Conservation (phyloP, 768 basidiomycete genomes). For the Tylopilus felleus region DNA sequence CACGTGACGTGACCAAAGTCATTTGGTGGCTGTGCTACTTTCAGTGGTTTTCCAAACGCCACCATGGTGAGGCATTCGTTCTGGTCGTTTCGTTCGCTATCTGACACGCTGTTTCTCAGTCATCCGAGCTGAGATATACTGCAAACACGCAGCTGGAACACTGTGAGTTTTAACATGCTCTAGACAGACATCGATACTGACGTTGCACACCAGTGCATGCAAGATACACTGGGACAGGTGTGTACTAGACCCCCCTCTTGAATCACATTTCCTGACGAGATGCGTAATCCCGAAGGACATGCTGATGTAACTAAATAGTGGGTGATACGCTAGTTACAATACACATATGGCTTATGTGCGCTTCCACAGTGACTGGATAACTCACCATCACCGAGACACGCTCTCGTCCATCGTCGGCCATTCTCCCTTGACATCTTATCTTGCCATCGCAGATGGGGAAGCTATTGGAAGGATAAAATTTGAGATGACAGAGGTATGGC, state of each 20-base stretch:
- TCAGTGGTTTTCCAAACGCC: conserved; percentile 1
- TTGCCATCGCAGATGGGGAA: conserved; percentile 93
- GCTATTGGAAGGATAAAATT: conserved; percentile 85
- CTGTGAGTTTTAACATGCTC: conserved; percentile 48
- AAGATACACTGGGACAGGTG: conserved; percentile 93
- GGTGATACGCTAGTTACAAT: conserved; percentile 29
- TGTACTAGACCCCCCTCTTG: conserved; percentile 26
- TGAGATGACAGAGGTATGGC: conserved; percentile 88
- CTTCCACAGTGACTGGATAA: conserved; percentile 83
- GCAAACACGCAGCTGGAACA: conserved; percentile 96
- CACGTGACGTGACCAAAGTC: conserved; percentile 12
- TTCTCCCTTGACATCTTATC: conserved; percentile 76
- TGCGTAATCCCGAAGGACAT: conserved; percentile 56
- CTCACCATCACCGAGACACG: conserved; percentile 97
- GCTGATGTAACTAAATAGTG: conserved; percentile 96
- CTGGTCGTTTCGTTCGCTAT: not conserved
- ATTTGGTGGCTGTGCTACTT: conserved; percentile 11
- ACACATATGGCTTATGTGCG: conserved; percentile 12
- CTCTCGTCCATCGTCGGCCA: conserved; percentile 91
- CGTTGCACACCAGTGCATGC: conserved; percentile 69
- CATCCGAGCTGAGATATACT: conserved; percentile 91
- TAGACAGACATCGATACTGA: not conserved
- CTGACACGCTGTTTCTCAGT: conserved; percentile 41
- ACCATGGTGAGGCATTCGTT: conserved; percentile 17
- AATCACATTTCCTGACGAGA: conserved; percentile 8